Evolutionary conservation across 495 filamentous ascomycete species (phyloP).

Genomic region (Talaromyces liani): DNA sequence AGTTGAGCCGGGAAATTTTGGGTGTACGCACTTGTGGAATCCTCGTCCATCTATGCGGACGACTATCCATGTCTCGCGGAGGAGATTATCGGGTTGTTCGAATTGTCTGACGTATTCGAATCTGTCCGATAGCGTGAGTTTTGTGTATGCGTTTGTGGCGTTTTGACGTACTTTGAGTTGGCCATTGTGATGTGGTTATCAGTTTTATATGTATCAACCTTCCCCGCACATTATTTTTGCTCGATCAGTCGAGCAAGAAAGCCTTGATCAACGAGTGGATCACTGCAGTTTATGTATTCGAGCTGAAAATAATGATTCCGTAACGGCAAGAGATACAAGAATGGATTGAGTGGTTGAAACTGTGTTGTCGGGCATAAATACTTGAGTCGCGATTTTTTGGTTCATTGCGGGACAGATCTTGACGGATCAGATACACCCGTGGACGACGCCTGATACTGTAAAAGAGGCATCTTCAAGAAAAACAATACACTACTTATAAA

Average conservation of each 20-base stretch:
- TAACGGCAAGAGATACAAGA: too few species aligned
- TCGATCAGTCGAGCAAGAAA: background rate
- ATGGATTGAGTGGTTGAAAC: background rate
- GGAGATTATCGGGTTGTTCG: conserved; percentile 69
- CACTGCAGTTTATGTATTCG: background rate
- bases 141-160: background rate
- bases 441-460: background rate
- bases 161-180: conserved; percentile 11
- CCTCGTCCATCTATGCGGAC: conserved; percentile 87
- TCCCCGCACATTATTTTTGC: background rate
- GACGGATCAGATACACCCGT: background rate
- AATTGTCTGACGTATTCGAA: conserved; percentile 91
- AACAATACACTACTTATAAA: background rate
- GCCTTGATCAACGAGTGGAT: background rate
- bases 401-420: background rate
- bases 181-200: conserved; percentile 3
- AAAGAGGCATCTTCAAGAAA: background rate
- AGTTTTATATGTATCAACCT: background rate
- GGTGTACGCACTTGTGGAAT: conserved; percentile 70
- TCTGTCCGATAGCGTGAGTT: conserved; percentile 32
- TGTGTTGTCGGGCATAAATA: background rate
- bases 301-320: too few species aligned
- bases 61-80: conserved; percentile 90
- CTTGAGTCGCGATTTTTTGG: background rate
- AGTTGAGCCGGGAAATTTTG: too few species aligned